Evolutionary conservation across 2,329 filamentous ascomycete species (phyloP).

Genomic region (Claviceps sorghi): DNA sequence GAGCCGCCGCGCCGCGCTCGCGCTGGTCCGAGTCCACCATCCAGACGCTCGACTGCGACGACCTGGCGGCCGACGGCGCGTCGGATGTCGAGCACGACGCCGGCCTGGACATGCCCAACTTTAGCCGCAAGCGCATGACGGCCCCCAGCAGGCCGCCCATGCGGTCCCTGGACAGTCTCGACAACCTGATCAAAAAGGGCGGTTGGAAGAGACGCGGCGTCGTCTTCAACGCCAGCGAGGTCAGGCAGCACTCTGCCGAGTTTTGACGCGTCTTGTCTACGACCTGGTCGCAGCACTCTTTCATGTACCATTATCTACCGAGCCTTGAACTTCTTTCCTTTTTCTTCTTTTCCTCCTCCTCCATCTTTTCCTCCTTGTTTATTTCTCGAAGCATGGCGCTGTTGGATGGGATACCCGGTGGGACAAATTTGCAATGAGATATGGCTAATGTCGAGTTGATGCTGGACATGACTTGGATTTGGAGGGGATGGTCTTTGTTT

Average conservation of each 20-base stretch:
- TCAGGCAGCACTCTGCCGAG: neutral
- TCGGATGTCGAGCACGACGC: constrained; percentile 5
- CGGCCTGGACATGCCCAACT: constrained; percentile 17
- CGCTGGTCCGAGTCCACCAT: constrained; percentile 30
- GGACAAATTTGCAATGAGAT: too few species aligned
- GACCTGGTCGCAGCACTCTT: too few species aligned
- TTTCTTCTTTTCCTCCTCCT: too few species aligned
- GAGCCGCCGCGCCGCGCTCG: constrained; percentile 20
- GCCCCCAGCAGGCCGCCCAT: constrained; percentile 22
- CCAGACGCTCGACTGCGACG: constrained; percentile 14
- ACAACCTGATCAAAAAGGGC: constrained; percentile 27
- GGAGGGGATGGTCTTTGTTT: too few species aligned
- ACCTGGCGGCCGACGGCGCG: constrained; percentile 7
- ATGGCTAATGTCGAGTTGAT: too few species aligned
- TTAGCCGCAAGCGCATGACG: constrained; percentile 19
- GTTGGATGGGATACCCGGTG: neutral
- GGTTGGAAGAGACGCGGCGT: constrained; percentile 30
- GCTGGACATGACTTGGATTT: too few species aligned
- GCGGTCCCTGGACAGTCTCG: constrained; percentile 23
- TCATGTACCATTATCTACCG: too few species aligned
- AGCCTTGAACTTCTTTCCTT: neutral
- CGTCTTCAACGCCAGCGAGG: constrained; percentile 23
- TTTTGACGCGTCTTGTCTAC: neutral
- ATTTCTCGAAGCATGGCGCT: neutral
- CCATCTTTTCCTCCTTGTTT: neutral